These are phyloP conservation scores for Pseudomonodictys pantanalensis DNA, from an alignment of 495 filamentous ascomycete species.

Conservation along the genomic window DNA sequence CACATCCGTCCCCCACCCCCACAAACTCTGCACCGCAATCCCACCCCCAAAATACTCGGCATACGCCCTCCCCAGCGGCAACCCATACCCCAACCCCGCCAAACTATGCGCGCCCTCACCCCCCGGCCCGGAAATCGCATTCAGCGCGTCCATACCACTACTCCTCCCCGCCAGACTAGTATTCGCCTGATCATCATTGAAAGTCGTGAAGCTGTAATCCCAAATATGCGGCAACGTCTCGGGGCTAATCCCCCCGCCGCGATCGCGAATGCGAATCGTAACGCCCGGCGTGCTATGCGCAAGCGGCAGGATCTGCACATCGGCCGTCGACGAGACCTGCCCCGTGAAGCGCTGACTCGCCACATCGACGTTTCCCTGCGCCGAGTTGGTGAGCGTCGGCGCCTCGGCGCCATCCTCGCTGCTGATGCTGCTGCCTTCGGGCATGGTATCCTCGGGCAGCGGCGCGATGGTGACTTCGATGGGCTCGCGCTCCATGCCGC, in stretches of 20 bases:
- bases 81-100: constrained; percentile 87
- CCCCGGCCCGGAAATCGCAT: constrained; percentile 65
- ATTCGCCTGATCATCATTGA: constrained; percentile 63
- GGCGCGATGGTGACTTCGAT: constrained; percentile 91
- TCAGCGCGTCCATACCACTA: constrained; percentile 62
- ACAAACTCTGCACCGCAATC: constrained; percentile 89
- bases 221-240: constrained; percentile 83
- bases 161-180: constrained; percentile 34
- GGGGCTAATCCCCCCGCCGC: constrained; percentile 87
- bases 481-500: constrained; percentile 70
- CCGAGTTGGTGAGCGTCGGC: constrained; percentile 27
- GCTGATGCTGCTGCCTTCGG: constrained; percentile 17
- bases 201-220: constrained; percentile 95
- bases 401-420: not conserved
- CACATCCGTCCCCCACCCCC: constrained; percentile 92
- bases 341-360: constrained; percentile 32
- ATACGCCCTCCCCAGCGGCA: constrained; percentile 89
- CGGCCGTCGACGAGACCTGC: constrained; percentile 42
- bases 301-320: constrained; percentile 50
- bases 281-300: constrained; percentile 70
- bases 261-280: constrained; percentile 90
- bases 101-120: constrained; percentile 67
- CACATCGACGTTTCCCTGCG: constrained; percentile 41
- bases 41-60: constrained; percentile 98
- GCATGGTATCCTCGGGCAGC: constrained; percentile 65